Conservation (phyloP, 345 rosid genomes). For the Euphorbia tirucalli region DNA sequence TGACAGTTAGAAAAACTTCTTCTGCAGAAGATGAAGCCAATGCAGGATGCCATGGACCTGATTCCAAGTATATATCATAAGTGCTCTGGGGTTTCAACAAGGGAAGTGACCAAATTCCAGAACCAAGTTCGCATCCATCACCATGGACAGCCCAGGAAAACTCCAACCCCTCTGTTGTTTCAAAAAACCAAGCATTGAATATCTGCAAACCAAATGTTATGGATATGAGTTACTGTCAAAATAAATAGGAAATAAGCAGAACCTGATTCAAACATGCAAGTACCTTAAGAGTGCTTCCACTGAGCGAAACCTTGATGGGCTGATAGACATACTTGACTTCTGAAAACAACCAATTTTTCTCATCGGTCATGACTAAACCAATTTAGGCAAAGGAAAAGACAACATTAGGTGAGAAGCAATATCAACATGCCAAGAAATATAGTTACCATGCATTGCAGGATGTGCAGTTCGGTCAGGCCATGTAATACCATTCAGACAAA, state of each 20-base stretch:
- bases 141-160: slow-evolving; percentile 72
- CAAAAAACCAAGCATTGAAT: slow-evolving; percentile 58
- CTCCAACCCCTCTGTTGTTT: slow-evolving; percentile 64
- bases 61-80: slow-evolving; percentile 59
- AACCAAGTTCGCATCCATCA: slow-evolving; percentile 70
- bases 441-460: slow-evolving; percentile 84
- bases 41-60: slow-evolving; percentile 78
- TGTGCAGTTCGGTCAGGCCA: slow-evolving; percentile 98
- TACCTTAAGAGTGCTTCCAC: slow-evolving; percentile 59
- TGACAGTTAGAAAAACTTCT: slow-evolving; percentile 66
- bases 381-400: slow-evolving; percentile 4
- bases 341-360: slow-evolving; percentile 32
- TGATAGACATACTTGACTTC: slow-evolving; percentile 89
- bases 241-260: slow-evolving; percentile 1
- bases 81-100: slow-evolving; percentile 64
- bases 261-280: slow-evolving; percentile 11
- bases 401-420: not conserved
- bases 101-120: slow-evolving; percentile 65
- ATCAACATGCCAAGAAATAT: slow-evolving; percentile 12
- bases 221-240: slow-evolving; percentile 15
- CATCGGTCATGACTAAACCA: slow-evolving; percentile 22
- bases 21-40: slow-evolving; percentile 63
- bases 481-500: slow-evolving; percentile 80
- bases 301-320: slow-evolving; percentile 68
- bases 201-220: slow-evolving; percentile 53